A percentile compares a stretch with the other conserved stretches of the same genome.
phyloP scores from a whole-genome alignment of 169 alveolate species.

The Condylostoma magnum region DNA sequence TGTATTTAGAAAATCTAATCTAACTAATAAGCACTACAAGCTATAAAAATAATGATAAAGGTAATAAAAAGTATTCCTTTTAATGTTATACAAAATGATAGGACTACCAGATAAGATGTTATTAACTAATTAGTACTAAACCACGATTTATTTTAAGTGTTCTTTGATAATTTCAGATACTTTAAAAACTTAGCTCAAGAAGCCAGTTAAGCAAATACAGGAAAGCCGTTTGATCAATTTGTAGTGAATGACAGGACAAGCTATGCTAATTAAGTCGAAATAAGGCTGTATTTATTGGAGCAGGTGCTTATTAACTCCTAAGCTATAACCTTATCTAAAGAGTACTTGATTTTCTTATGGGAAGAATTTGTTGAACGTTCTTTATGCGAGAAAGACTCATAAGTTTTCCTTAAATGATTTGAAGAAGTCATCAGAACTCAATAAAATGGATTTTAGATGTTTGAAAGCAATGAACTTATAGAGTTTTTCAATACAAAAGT shows the following conservation, averaged over 20 bases:
- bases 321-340: background rate
- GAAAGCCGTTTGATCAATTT: background rate
- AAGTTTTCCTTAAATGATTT: slow-evolving; percentile 6
- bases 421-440: slow-evolving; percentile 27
- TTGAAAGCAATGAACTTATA: slow-evolving; percentile 43
- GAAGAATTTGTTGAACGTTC: slow-evolving; percentile 31
- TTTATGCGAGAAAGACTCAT: slow-evolving; percentile 11
- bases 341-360: slow-evolving; percentile 21
- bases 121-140: slow-evolving; percentile 33
- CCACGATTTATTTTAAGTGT: slow-evolving; percentile 29
- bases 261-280: slow-evolving; percentile 44
- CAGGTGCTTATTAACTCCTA: background rate
- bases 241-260: slow-evolving; percentile 17
- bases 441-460: slow-evolving; percentile 26
- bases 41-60: slow-evolving; percentile 28
- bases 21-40: slow-evolving; percentile 13
- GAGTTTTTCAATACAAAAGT: slow-evolving; percentile 54
- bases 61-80: background rate
- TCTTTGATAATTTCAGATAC: slow-evolving; percentile 38
- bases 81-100: background rate
- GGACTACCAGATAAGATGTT: slow-evolving; percentile 13
- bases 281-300: slow-evolving; percentile 58
- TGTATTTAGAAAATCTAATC: slow-evolving; percentile 33
- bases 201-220: background rate
- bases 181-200: slow-evolving; percentile 42